Conservation (phyloP, 345 rosid species). For the Leavenworthia alabamica region DNA sequence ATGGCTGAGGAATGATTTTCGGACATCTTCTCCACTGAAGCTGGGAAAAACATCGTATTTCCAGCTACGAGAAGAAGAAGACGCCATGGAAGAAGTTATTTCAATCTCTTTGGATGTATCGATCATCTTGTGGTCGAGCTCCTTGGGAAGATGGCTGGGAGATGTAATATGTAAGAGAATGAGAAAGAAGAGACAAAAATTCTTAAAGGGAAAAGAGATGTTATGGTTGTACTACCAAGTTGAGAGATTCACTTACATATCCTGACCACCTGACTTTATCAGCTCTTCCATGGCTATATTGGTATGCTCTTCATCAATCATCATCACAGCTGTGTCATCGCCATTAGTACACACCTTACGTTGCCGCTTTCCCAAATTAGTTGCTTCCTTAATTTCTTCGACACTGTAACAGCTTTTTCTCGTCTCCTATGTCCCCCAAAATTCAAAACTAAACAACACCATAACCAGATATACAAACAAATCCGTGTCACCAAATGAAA, state of each 20-base stretch:
- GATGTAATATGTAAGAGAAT: neutral
- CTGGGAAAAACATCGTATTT: neutral
- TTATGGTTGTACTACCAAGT: too few relatives aligned
- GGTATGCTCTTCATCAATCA: too few relatives aligned
- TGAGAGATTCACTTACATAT: too few relatives aligned
- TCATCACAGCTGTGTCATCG: too few relatives aligned
- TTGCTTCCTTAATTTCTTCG: constrained; percentile 78
- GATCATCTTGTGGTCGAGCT: neutral
- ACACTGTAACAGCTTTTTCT: constrained; percentile 74
- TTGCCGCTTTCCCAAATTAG: constrained; percentile 78
- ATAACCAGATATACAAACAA: too few relatives aligned
- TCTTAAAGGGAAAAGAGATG: too few relatives aligned
- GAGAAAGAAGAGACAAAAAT: neutral
- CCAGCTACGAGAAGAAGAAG: neutral
- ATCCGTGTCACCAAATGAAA: too few relatives aligned
- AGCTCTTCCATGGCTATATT: too few relatives aligned
- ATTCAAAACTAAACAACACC: too few relatives aligned
- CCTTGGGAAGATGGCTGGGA: neutral
- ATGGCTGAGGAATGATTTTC: neutral
- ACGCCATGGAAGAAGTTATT: neutral
- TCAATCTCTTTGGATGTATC: neutral
- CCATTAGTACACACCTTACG: too few relatives aligned
- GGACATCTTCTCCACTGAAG: neutral
- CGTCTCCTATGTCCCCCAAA: too few relatives aligned
- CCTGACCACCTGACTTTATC: too few relatives aligned